Conservation (phyloP, 2,329 filamentous ascomycete genomes). For the Fusarium illudens region DNA sequence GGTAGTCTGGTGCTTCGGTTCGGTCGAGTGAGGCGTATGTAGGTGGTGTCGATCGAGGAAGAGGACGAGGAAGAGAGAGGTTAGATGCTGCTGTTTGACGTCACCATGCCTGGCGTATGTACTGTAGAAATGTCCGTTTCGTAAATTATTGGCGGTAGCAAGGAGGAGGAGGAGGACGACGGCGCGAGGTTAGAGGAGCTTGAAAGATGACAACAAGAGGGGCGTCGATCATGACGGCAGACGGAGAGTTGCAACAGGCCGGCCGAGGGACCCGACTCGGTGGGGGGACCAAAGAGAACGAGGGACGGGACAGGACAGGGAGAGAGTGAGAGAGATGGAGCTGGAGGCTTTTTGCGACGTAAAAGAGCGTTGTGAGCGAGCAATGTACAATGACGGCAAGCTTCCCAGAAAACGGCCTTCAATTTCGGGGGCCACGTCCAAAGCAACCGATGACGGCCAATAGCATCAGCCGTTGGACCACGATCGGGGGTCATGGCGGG, state of each 20-base stretch:
- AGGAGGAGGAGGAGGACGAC: not conserved
- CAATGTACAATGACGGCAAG: conserved; percentile 41
- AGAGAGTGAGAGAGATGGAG: not conserved
- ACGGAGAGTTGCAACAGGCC: conserved; percentile 17
- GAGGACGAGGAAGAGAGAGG: conserved; percentile 7
- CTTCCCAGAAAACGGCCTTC: conserved; percentile 26
- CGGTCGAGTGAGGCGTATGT: not conserved
- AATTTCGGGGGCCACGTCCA: conserved; percentile 28
- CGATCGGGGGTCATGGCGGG: conserved; percentile 21
- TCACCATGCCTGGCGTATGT: conserved; percentile 36
- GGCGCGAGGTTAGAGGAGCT: no score
- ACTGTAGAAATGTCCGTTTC: not conserved
- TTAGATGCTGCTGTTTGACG: conserved; percentile 34
- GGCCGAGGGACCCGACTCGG: conserved; percentile 33
- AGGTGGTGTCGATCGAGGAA: not conserved
- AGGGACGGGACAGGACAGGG: no score
- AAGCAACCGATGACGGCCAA: conserved; percentile 17
- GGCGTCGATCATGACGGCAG: conserved; percentile 21
- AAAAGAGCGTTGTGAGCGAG: not conserved
- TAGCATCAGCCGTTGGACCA: conserved; percentile 27
- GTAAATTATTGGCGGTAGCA: not conserved
- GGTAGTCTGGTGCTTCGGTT: conserved; percentile 20
- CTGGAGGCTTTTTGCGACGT: not conserved
- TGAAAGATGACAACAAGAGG: conserved; percentile 2
- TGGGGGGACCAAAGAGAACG: not conserved